Evolutionary conservation across 1,284 basidiomycete genomes (phyloP).

Genomic region (Rhodotorula sp.): DNA sequence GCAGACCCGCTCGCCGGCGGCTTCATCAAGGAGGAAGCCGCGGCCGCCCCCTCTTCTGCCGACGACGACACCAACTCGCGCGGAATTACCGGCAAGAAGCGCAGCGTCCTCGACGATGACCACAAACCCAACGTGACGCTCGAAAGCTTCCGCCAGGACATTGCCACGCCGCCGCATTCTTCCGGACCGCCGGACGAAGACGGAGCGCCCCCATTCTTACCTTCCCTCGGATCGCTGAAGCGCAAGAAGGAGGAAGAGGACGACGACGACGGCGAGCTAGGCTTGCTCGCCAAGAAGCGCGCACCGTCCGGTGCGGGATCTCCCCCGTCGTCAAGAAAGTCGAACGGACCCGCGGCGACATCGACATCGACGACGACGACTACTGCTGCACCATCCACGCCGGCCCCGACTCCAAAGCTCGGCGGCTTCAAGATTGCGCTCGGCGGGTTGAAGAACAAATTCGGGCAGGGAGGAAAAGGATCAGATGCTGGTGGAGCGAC

Average conservation of each 20-base stretch:
- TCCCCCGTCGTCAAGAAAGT: neutral
- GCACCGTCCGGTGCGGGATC: neutral
- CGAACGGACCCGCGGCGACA: neutral
- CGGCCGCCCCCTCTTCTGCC: no score
- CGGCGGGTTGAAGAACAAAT: slow-evolving; percentile 23
- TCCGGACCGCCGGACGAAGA: slow-evolving; percentile 46
- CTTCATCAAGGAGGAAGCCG: slow-evolving; percentile 23
- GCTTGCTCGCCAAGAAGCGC: slow-evolving; percentile 57
- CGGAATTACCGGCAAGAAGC: neutral
- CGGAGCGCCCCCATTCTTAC: slow-evolving; percentile 54
- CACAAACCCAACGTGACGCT: neutral
- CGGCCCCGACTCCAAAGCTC: neutral
- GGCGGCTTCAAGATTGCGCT: slow-evolving; percentile 29
- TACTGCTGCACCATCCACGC: neutral
- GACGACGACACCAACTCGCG: neutral
- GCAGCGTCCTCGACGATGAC: neutral
- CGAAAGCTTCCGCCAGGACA: neutral
- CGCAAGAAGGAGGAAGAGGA: slow-evolving; percentile 58
- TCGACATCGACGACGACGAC: neutral
- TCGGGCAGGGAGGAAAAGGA: neutral
- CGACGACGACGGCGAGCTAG: slow-evolving; percentile 68
- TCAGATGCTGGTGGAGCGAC: neutral
- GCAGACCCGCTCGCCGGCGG: slow-evolving; percentile 22
- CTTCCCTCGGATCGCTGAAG: slow-evolving; percentile 61
- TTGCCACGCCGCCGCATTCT: slow-evolving; percentile 45